Evolutionary conservation across 2,329 filamentous ascomycete genomes (phyloP), one percentile per base, ranked within the genome.

Genomic region (Ophiostoma himal-ulmi): DNA sequence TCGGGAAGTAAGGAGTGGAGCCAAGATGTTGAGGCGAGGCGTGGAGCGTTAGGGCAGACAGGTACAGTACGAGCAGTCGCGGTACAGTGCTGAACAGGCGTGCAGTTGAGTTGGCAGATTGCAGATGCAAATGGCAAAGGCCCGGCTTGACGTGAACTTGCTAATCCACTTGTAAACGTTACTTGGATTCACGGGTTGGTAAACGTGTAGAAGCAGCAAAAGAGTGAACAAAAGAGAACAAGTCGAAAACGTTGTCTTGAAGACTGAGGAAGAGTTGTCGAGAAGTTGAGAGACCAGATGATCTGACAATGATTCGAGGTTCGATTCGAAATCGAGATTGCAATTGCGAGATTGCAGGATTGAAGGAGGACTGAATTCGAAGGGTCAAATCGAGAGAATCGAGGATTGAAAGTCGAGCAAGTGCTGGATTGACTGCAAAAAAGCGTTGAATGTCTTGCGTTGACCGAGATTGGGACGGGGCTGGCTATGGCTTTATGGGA

Each of bases 151-250:
- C 70, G 44, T 62, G 68, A 34, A 34, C 37, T 66, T 41, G 66
- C 20, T 48, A 7, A 60, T 67, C 70, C 67, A 71, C 70, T 71
- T 70, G 30, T 30, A 30, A 41, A 44, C 36, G 68, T 70, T 52
- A 70, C 67, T 37, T 52, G 54, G 69, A n/a, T 17, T 39, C 62
- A 52, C 44, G 44, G 44, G 17, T 52, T 52, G 14, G n/a, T n/a
- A 48, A 17, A 48, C 44, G 52, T 2, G 8, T n/a, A 22, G 52
- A 26, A 54, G 52, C 30, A 30, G 30, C 1, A 54, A 10, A 54
- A 7, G 8, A 8, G 17, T n/a, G 48, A 22, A n/a, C 48, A 22
- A 8, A n/a, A 54, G 17, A n/a, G 5, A 22, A 57, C n/a, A 57
- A 57, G 52, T 26, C 22, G 6, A 11, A 5, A 48, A 26, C 10